Conservation (phyloP, 345 rosid genomes). For the Arabidopsis suecica region DNA sequence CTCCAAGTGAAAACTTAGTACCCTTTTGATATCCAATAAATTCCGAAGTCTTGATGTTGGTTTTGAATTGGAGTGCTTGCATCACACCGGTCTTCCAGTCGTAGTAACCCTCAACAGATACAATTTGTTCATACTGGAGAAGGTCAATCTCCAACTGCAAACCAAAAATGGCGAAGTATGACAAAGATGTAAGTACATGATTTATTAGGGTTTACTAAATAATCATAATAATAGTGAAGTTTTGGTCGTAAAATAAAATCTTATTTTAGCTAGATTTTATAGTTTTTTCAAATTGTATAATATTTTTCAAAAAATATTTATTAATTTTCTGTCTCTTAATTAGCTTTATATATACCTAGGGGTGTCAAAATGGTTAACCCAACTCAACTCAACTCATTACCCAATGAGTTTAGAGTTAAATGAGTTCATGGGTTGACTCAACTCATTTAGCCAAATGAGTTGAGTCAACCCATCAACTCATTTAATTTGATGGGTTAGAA, state of each 20-base stretch:
- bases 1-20: constrained; percentile 28
- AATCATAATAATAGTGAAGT: not conserved
- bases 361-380: no score
- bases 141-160: constrained; percentile 30
- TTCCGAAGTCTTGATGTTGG: constrained; percentile 18
- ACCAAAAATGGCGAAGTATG: not conserved
- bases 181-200: not conserved
- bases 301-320: no score
- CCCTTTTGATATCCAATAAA: constrained; percentile 35
- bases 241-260: not conserved
- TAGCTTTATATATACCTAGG: no score
- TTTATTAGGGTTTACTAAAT: not conserved
- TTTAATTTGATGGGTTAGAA: no score
- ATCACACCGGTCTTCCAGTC: not conserved
- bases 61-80: constrained; percentile 32
- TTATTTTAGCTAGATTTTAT: not conserved
- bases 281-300: not conserved
- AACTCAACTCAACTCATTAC: no score
- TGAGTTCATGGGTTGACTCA: no score
- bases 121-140: constrained; percentile 16
- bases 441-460: no score
- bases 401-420: no score
- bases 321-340: no score
- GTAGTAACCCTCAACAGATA: constrained; percentile 24
- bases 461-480: no score